Evolutionary conservation across 352 stramenopile species (phyloP), one percentile per base, ranked within the genome.

Genomic region (Phytophthora foliorum): DNA sequence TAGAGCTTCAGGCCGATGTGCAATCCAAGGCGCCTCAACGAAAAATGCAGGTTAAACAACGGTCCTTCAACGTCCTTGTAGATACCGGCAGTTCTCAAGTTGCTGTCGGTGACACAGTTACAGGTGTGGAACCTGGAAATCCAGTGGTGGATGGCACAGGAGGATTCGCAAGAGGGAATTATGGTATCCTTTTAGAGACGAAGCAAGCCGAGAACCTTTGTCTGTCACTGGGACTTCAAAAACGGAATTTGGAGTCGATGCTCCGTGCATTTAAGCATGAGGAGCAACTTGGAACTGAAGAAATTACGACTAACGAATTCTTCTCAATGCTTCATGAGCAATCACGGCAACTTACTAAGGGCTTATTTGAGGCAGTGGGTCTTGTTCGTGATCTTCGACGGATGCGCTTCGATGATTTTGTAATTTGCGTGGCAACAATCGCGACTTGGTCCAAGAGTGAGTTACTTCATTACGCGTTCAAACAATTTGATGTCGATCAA

Each of bases 241-340:
- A 81, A 19, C 64, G 62, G 25, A 66, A 92, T 19, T 58, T 92
- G 17, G 58, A 66, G 2, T 51, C 63, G 42, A 64, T 92, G 22
- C 52, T 57, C 3, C 59, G 60, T 10, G 50, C 84, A 6, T 92
- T 90, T 53, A 52, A 60, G 24, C 58, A 34, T 19, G 80, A 92
- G 63, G 81, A 92, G 31, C 57, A 79, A 32, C 74, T 81, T 42
- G 67, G 70, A 11, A 84, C 69, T 10, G 74, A 70, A 6, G 70
- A 82, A 58, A 89, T 92, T 59, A 92, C 82, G 1, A 76, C 69
- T 3, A 74, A 81, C 17, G 84, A 91, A 57, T 92, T 92, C 60
- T 86, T 89, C 56, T 57, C 67, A 0, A 63, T 86, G 44, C 74
- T 92, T 38, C 36, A 68, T 17, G 82, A 90, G 55, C 77, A 90